Conservation (phyloP, 169 alveolate genomes). For the Eimeria tenella region DNA sequence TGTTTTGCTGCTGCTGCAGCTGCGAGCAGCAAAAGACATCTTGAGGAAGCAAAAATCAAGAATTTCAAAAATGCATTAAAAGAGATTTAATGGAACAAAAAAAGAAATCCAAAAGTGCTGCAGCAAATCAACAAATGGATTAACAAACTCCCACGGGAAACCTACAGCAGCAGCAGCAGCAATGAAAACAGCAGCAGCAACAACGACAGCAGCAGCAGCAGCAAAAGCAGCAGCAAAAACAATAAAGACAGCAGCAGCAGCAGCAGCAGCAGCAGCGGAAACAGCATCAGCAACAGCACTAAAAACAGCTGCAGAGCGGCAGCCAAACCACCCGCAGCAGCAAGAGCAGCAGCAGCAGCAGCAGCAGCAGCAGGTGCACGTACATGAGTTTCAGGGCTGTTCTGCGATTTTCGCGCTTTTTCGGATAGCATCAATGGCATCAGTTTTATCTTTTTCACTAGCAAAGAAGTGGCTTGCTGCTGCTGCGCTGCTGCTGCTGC, state of each 20-base stretch:
- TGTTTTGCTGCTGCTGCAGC: no score
- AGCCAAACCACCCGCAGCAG: not conserved
- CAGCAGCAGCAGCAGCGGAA: not conserved
- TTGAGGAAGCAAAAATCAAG: no score
- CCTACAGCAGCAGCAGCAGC: no score
- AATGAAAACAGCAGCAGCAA: no score
- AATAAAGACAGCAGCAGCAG: not conserved
- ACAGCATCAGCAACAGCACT: not conserved
- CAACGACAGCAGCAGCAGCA: no score
- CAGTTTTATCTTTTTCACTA: not conserved
- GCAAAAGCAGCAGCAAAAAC: no score
- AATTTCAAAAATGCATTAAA: no score
- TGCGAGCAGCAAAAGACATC: no score
- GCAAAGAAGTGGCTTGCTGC: not conserved
- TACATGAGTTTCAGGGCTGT: not conserved
- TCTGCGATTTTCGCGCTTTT: slow-evolving; percentile 6
- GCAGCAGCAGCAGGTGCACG: not conserved
- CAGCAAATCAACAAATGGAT: no score
- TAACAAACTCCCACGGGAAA: no score
- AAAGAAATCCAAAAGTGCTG: no score
- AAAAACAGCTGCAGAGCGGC: not conserved
- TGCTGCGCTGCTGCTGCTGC: not conserved
- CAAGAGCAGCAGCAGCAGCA: not conserved
- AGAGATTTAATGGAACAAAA: no score
- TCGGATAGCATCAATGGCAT: slow-evolving; percentile 2